These are phyloP conservation scores for Diplodia seriata DNA, from an alignment of 2,329 filamentous ascomycete genomes.

Conservation along the genomic window DNA sequence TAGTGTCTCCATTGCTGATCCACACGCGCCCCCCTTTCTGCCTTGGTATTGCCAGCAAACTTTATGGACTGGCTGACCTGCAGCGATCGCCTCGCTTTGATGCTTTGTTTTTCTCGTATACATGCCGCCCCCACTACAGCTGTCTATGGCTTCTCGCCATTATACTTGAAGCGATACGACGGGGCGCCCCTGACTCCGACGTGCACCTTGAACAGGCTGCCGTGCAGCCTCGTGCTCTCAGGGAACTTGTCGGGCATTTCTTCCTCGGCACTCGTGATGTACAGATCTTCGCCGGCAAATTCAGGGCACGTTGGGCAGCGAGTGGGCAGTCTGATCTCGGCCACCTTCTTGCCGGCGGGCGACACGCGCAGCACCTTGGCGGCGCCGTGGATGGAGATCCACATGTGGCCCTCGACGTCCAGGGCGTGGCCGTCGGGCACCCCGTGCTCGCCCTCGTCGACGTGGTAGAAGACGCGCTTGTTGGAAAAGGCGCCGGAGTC, in stretches of 20 bases:
- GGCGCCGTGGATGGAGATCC: conserved; percentile 86
- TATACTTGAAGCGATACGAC: conserved; percentile 43
- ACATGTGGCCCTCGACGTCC: conserved; percentile 84
- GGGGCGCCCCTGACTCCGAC: conserved; percentile 71
- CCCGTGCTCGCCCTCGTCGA: conserved; percentile 56
- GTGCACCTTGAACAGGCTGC: conserved; percentile 75
- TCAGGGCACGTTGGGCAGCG: conserved; percentile 80
- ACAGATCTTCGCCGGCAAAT: conserved; percentile 76
- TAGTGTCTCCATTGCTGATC: conserved; percentile 19
- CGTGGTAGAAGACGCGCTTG: conserved; percentile 74
- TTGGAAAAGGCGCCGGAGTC: conserved; percentile 70
- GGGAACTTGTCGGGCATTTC: conserved; percentile 68
- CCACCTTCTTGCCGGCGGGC: conserved; percentile 72
- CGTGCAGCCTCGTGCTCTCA: conserved; percentile 68
- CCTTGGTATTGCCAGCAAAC: neutral
- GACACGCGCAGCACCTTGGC: conserved; percentile 76
- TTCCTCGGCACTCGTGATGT: conserved; percentile 80
- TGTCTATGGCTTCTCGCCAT: conserved; percentile 23
- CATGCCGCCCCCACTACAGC: conserved; percentile 18
- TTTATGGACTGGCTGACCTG: neutral
- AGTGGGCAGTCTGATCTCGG: conserved; percentile 78
- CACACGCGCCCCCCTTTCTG: conserved; percentile 20
- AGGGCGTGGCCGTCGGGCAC: conserved; percentile 84
- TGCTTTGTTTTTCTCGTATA: conserved; percentile 19
- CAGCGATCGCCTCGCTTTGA: conserved; percentile 25